A percentile compares a stretch with the other conserved stretches of the same genome.
These are phyloP conservation scores for Ceriops decandra DNA, from an alignment of 345 rosid species.

Conservation along the genomic window DNA sequence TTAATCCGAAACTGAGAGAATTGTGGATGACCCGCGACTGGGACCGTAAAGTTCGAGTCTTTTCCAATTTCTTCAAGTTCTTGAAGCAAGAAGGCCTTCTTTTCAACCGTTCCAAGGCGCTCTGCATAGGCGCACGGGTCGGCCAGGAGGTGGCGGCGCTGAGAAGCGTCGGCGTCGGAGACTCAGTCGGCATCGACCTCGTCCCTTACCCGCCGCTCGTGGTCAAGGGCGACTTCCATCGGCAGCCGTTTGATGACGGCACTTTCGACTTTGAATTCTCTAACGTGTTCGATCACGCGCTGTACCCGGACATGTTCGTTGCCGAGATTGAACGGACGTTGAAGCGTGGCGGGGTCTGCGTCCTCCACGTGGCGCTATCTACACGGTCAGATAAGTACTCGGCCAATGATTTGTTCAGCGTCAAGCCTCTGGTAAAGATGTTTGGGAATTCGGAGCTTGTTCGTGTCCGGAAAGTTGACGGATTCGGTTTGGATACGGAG, in stretches of 20 bases:
- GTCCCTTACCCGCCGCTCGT: slow-evolving; percentile 84
- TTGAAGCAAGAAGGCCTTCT: slow-evolving; percentile 38
- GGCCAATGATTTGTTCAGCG: slow-evolving; percentile 73
- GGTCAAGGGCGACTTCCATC: slow-evolving; percentile 70
- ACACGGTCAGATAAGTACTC: slow-evolving; percentile 77
- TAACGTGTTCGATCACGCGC: slow-evolving; percentile 92
- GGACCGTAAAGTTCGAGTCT: slow-evolving; percentile 76
- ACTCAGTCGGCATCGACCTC: slow-evolving; percentile 81
- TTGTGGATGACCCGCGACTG: slow-evolving; percentile 89
- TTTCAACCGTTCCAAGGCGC: slow-evolving; percentile 52
- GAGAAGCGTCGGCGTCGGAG: slow-evolving; percentile 50
- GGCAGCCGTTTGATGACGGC: slow-evolving; percentile 63
- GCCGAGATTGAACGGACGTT: slow-evolving; percentile 80
- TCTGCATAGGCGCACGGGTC: slow-evolving; percentile 82
- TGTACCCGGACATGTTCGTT: slow-evolving; percentile 65
- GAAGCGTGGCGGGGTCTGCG: slow-evolving; percentile 63
- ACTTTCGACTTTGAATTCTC: slow-evolving; percentile 86
- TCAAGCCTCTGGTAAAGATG: slow-evolving; percentile 47
- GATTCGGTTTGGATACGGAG: slow-evolving; percentile 93
- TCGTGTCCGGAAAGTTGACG: slow-evolving; percentile 63
- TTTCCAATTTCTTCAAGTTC: slow-evolving; percentile 50
- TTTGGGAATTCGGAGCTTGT: slow-evolving; percentile 58
- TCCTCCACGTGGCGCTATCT: slow-evolving; percentile 64
- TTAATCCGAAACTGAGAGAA: slow-evolving; percentile 66
- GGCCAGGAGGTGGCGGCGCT: slow-evolving; percentile 94